Evolutionary conservation across 345 rosid species (phyloP), one percentile per base, ranked within the genome.

Genomic region (Salix viminalis): DNA sequence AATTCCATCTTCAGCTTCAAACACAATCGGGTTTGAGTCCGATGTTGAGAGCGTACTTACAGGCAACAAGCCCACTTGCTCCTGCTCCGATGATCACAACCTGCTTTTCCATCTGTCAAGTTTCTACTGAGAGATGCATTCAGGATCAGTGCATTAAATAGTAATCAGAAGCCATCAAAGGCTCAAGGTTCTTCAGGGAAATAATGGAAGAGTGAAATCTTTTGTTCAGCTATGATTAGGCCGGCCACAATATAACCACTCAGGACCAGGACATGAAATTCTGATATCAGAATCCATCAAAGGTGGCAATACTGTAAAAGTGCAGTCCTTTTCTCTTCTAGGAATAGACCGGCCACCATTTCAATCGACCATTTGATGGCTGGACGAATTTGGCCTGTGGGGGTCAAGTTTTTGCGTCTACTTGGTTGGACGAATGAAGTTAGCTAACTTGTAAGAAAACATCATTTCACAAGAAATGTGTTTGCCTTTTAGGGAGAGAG

Each of bases 21-120:
- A 87, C 36, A 85, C 87, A 2, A 74, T 62, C 0, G 84, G 86
- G 15, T 74, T 74, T 13, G 50, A 79, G 84, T 18, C 88, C 88
- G 34, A 75, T 83, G 42, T 73, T 65, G 30, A 83, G 61, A 9
- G 7, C 16, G 71, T 82, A 71, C 76, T 84, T 83, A 46, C 84
- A 85, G 19, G 90, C 85, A 4, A 83, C 60, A n/a, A 87, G 87
- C 30, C 90, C 90, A 37, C 90, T 85, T 4, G 74, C 32, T 18
- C 88, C 85, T 6, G 85, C 87, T 75, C 88, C 88, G 4, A 82
- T 70, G 24, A 87, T 85, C 1, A 58, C 86, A 1, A 87, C 72
- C 69, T 79, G 62, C 12, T 65, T 83, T 70, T 81, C 84, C 88
- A 82, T 86, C 54, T 5, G 58, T 52, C 23, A 18, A 6, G n/a